Base-by-base conservation (phyloP, 345 rosid genomes). In the Euphorbia lathyris region DNA sequence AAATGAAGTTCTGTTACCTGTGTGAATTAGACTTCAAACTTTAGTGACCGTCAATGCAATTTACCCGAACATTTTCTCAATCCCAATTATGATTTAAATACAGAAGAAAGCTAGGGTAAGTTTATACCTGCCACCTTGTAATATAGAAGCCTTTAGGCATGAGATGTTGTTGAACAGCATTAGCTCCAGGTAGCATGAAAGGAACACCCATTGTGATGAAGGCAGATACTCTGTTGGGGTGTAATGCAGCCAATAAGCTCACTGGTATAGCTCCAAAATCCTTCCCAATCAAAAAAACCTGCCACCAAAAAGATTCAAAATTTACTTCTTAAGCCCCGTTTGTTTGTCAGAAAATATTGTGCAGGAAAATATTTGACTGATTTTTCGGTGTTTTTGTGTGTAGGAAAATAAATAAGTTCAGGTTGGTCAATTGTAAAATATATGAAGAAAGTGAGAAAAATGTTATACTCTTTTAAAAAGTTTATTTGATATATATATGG, bases 221-320 rank as follows among this genome's bases (percentile, higher is more conserved):
- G 3, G 75, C 83, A 26, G 69, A 30, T 58, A 81, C 80, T 74
- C 65, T 77, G 5, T 75, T 76, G 1, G 85, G 85, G 73, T 72
- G 70, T 20, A 72, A 12, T 3, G 59, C 68, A 0, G 77, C 78
- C 4, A 79, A 30, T 26, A 81, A 43, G 65, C 71, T 70, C 34
- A 66, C 80, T 8, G 73, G 64, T 9, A 84, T 4, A 13, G 73
- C 85, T 38, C 87, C 83, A 26, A 75, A 79, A 76, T 81, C 87
- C 81, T 81, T 84, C 29, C 75, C 85, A 23, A 81, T 74, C 0
- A 80, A 52, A 67, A 73, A 78, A 59, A 62, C 84, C 88, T 84
- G 79, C 23, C 14, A 8, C 66, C 72, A 58, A 22, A 32, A 32
- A 34, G 38, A 20, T 20, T 9, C 58, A 20, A 55, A 3, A 3